phyloP scores from a whole-genome alignment of 2,329 filamentous ascomycete species.

The Aspergillus floridensis region DNA sequence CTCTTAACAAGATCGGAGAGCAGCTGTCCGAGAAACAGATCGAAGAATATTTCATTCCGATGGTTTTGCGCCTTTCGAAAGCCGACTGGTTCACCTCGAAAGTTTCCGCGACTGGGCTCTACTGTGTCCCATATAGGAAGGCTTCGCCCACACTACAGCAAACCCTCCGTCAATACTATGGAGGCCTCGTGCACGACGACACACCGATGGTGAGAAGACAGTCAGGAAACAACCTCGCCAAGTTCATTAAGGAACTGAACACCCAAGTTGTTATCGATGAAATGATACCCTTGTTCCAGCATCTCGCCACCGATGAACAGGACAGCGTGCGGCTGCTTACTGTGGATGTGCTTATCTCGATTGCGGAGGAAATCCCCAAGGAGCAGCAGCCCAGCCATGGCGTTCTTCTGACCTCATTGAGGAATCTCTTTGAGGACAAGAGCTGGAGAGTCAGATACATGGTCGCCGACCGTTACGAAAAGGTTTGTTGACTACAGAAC shows the following conservation, averaged over 20 bases:
- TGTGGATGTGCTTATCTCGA: slow-evolving; percentile 92
- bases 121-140: slow-evolving; percentile 89
- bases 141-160: slow-evolving; percentile 85
- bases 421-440: slow-evolving; percentile 96
- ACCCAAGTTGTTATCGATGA: slow-evolving; percentile 89
- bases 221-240: slow-evolving; percentile 91
- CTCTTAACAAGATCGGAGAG: slow-evolving; percentile 97
- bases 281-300: slow-evolving; percentile 98
- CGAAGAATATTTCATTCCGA: slow-evolving; percentile 95
- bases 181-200: slow-evolving; percentile 92
- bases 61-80: slow-evolving; percentile 93
- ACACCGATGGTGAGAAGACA: slow-evolving; percentile 98
- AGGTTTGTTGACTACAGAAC: slow-evolving; percentile 55
- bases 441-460: slow-evolving; percentile 99
- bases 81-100: slow-evolving; percentile 99
- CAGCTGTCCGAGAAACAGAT: slow-evolving; percentile 88
- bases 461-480: slow-evolving; percentile 98
- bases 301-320: slow-evolving; percentile 93
- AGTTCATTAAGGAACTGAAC: slow-evolving; percentile 97
- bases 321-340: slow-evolving; percentile 95
- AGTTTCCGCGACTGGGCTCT: slow-evolving; percentile 94
- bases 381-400: slow-evolving; percentile 97
- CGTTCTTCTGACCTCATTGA: slow-evolving; percentile 82
- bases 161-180: slow-evolving; percentile 86
- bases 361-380: slow-evolving; percentile 95